phyloP scores from a whole-genome alignment of 495 filamentous ascomycete species.

The Trichoderma parareesei region DNA sequence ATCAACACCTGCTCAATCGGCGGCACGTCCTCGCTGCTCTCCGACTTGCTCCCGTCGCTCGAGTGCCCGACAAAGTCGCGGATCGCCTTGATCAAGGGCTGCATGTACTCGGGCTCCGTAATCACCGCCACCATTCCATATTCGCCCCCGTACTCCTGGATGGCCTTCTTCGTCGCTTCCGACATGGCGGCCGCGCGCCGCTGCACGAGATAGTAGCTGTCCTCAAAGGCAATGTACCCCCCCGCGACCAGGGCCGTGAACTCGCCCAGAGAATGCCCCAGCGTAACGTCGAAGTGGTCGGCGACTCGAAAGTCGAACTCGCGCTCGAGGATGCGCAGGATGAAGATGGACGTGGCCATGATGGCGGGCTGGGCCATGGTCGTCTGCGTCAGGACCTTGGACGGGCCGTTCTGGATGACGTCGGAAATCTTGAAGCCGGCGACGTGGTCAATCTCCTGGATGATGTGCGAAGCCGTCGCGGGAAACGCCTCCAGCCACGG shows the following conservation, averaged over 20 bases:
- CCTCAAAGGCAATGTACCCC: constrained; percentile 65
- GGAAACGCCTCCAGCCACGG: constrained; percentile 84
- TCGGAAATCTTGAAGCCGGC: constrained; percentile 61
- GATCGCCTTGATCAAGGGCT: constrained; percentile 59
- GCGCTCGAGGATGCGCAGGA: constrained; percentile 78
- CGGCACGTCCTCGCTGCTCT: constrained; percentile 55
- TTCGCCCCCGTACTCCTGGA: constrained; percentile 56
- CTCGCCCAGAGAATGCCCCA: constrained; percentile 93
- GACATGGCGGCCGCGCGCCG: constrained; percentile 81
- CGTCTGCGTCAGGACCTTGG: constrained; percentile 65
- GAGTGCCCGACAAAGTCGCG: constrained; percentile 70
- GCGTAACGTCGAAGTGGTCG: constrained; percentile 65
- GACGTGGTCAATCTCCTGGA: constrained; percentile 76
- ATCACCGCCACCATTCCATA: constrained; percentile 94
- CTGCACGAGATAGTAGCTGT: constrained; percentile 70
- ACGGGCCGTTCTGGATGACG: constrained; percentile 76
- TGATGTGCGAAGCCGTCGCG: constrained; percentile 54
- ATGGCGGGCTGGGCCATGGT: constrained; percentile 91
- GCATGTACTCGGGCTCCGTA: constrained; percentile 68
- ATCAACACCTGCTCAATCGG: constrained; percentile 82
- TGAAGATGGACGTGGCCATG: constrained; percentile 86
- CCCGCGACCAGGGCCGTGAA: constrained; percentile 84
- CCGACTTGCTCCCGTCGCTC: constrained; percentile 53
- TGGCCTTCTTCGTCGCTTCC: constrained; percentile 56
- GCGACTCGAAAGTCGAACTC: constrained; percentile 70